phyloP scores from a whole-genome alignment of 441 rosid genomes.

The Brassica hybrid region DNA sequence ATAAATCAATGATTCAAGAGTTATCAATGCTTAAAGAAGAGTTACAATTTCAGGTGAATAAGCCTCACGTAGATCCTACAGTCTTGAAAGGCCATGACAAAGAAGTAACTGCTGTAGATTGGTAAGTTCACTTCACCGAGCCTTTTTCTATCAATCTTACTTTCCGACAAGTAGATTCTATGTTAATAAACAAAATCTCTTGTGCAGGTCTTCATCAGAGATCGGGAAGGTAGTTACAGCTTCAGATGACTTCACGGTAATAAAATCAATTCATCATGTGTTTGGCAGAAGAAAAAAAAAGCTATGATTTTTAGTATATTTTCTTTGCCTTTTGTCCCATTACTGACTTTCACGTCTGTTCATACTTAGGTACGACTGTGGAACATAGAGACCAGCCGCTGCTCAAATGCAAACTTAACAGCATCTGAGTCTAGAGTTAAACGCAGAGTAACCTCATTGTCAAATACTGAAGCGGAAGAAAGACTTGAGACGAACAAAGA shows the following conservation, averaged over 20 bases:
- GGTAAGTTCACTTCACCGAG: conserved; percentile 51
- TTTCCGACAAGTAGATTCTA: neutral
- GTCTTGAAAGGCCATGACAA: conserved; percentile 68
- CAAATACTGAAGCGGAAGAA: conserved; percentile 51
- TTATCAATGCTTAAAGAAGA: conserved; percentile 14
- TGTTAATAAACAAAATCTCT: conserved; percentile 1
- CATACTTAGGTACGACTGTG: conserved; percentile 70
- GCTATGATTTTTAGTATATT: neutral
- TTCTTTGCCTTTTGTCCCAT: neutral
- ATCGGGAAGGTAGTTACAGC: conserved; percentile 73
- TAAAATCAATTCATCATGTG: conserved; percentile 28
- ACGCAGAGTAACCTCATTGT: conserved; percentile 72
- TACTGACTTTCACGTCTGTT: conserved; percentile 12
- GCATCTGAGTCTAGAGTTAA: conserved; percentile 52
- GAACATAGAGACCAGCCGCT: conserved; percentile 55
- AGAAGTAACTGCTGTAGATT: conserved; percentile 91
- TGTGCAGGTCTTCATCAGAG: conserved; percentile 68
- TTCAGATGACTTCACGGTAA: conserved; percentile 85
- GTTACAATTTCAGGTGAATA: conserved; percentile 58
- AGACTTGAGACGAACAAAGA: conserved; percentile 51
- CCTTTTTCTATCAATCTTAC: conserved; percentile 10
- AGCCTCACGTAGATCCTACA: conserved; percentile 66
- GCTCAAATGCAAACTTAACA: conserved; percentile 43
- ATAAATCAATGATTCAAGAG: conserved; percentile 14
- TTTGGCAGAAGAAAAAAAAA: neutral